Evolutionary conservation across 2,329 filamentous ascomycete genomes (phyloP).

Genomic region (Anisogramma anomala): DNA sequence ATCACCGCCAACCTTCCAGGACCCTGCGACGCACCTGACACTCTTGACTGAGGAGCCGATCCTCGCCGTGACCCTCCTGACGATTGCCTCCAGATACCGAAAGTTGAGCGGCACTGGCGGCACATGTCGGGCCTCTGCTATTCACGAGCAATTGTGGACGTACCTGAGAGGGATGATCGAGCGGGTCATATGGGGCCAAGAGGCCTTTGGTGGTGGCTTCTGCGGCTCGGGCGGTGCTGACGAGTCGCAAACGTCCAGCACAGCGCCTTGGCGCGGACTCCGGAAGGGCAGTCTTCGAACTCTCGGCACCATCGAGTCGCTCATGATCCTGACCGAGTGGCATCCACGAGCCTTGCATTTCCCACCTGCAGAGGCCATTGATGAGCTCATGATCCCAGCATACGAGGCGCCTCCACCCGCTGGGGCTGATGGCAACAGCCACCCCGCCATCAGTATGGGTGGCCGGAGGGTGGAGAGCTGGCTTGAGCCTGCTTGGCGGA

Average conservation of each 20-base stretch:
- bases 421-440: constrained; percentile 25
- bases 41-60: constrained; percentile 87
- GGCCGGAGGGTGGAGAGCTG: constrained; percentile 85
- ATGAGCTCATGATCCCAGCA: constrained; percentile 54
- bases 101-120: constrained; percentile 69
- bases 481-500: constrained; percentile 91
- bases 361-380: constrained; percentile 65
- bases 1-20: constrained; percentile 78
- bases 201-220: constrained; percentile 85
- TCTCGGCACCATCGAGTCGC: constrained; percentile 83
- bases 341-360: constrained; percentile 92
- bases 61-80: constrained; percentile 79
- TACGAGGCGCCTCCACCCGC: constrained; percentile 31
- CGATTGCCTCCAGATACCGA: constrained; percentile 80
- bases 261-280: constrained; percentile 58
- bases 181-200: constrained; percentile 87
- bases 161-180: constrained; percentile 94
- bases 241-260: constrained; percentile 52
- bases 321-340: constrained; percentile 94
- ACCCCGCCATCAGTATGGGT: constrained; percentile 50
- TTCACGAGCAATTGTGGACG: constrained; percentile 91
- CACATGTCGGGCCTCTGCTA: constrained; percentile 73
- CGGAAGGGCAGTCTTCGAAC: constrained; percentile 73
- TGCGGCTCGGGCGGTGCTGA: constrained; percentile 61
- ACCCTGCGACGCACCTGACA: constrained; percentile 66